phyloP scores from a whole-genome alignment of 352 stramenopile species.

The Globisporangium nagaii region DNA sequence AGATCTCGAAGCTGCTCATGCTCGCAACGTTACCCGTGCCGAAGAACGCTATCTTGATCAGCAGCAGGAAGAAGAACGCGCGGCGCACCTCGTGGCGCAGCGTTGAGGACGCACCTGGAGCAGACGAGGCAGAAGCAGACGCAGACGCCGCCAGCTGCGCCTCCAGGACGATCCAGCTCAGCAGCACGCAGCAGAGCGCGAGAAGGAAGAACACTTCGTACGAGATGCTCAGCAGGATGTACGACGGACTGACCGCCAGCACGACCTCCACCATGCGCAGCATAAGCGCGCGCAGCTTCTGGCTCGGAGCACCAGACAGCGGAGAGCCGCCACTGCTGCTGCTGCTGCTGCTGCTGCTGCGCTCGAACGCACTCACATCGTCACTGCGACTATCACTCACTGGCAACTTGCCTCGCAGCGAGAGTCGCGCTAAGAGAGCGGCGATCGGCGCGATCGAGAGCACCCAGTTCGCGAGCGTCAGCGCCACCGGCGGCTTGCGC shows the following conservation, averaged over 20 bases:
- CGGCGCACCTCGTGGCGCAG: constrained; percentile 39
- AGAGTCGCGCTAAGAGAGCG: constrained; percentile 20
- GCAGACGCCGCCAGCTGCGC: neutral
- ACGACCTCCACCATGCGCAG: constrained; percentile 49
- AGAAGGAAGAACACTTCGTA: constrained; percentile 84
- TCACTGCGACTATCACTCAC: neutral
- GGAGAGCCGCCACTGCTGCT: neutral
- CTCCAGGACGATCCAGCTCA: constrained; percentile 62
- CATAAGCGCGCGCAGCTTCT: constrained; percentile 5
- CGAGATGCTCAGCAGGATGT: constrained; percentile 73
- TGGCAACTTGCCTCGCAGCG: neutral
- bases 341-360: neutral
- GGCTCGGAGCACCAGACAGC: constrained; percentile 5
- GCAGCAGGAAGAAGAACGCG: constrained; percentile 76
- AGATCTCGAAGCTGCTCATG: constrained; percentile 87
- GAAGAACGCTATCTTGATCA: constrained; percentile 84
- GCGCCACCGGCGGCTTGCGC: constrained; percentile 37
- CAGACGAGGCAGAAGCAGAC: neutral
- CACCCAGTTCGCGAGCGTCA: constrained; percentile 57
- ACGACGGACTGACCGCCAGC: constrained; percentile 53
- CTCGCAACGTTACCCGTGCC: constrained; percentile 81
- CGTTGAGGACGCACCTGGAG: neutral
- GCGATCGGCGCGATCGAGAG: constrained; percentile 38
- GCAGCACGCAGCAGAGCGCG: constrained; percentile 44
- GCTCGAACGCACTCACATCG: neutral